Evolutionary conservation across 1,284 basidiomycete species (phyloP), one percentile per base, ranked within the genome.

Genomic region (Cryptococcus sp.): DNA sequence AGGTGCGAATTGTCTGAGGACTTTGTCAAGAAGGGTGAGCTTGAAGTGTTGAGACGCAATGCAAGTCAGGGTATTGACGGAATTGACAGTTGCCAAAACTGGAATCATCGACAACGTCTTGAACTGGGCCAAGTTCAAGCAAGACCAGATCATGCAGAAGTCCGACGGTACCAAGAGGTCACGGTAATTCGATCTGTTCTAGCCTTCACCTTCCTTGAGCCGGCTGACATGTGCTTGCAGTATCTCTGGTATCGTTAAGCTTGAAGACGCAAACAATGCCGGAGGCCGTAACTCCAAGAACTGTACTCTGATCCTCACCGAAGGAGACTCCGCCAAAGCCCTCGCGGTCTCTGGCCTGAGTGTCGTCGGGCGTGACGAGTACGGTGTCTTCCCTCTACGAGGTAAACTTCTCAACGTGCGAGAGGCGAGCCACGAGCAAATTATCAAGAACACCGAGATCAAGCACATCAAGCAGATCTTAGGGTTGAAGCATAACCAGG

Each of bases 321-420:
- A 99, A 85, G 96, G 96, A 82, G 95, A 98, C 80, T 98, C 96
- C 23, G 96, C 96, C 81, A 98, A 98, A 78, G 86, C 93, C 12
- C 82, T 98, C 20, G 96, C 96, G 11, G 88, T 98, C 33, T 91
- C 94, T 44, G 96, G 96, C 58, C 83, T 98, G 39, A 85, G 87
- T 62, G 93, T 97, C 42, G 93, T 98, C 55, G 96, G 96, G 13
- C 87, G 96, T 62, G 94, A 99, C 77, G 87, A 92, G 71, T 98
- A 91, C 64, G 96, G 96, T 53, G 95, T 98, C 48, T 99, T 99
- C 79, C 96, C 96, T 1, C 82, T 98, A 43, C 89, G 96, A 39
- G 96, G 96, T 68, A 99, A 99, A 80, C 78, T 98, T 49, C 80
- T 99, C 57, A 99, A 99, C 71, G 96, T 99, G 9, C 91, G 96